Conservation (phyloP, 177 flowering plant species). For the Vitis hybrid region DNA sequence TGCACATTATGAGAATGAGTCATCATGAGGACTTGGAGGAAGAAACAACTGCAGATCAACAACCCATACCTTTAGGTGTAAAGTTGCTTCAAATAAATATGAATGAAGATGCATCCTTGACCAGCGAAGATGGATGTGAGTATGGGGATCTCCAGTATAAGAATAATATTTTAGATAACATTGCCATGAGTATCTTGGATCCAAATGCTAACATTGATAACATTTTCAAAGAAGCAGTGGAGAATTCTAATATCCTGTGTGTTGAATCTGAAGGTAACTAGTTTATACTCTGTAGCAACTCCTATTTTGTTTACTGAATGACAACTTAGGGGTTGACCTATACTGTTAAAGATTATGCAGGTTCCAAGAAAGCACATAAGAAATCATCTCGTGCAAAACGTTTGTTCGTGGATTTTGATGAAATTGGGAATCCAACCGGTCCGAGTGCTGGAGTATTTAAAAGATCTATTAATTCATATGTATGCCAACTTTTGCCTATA, state of each 20-base stretch:
- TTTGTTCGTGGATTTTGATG: slow-evolving; percentile 29
- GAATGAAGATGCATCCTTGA: slow-evolving; percentile 31
- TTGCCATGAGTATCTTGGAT: slow-evolving; percentile 25
- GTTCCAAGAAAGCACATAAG: slow-evolving; percentile 19
- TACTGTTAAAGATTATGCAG: slow-evolving; percentile 7
- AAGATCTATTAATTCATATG: slow-evolving; percentile 31
- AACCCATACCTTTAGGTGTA: slow-evolving; percentile 22
- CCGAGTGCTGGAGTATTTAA: slow-evolving; percentile 31
- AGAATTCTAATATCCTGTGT: slow-evolving; percentile 16
- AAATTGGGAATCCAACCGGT: slow-evolving; percentile 26
- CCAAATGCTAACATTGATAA: slow-evolving; percentile 25
- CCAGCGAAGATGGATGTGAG: slow-evolving; percentile 19
- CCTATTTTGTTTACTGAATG: too few species aligned
- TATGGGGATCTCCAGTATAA: slow-evolving; percentile 25
- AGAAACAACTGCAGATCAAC: slow-evolving; percentile 19
- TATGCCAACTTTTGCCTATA: slow-evolving; percentile 26
- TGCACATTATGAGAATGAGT: slow-evolving; percentile 22
- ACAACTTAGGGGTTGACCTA: too few species aligned
- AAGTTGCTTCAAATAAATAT: slow-evolving; percentile 25
- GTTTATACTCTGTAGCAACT: neutral
- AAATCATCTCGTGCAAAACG: slow-evolving; percentile 12
- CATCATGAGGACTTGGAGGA: slow-evolving; percentile 27
- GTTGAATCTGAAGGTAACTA: slow-evolving; percentile 17
- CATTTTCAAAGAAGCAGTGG: slow-evolving; percentile 33
- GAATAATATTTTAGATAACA: slow-evolving; percentile 23